These are phyloP conservation scores for Pseudoneurospora amorphoporcata DNA, from an alignment of 495 filamentous ascomycete species.

Conservation along the genomic window DNA sequence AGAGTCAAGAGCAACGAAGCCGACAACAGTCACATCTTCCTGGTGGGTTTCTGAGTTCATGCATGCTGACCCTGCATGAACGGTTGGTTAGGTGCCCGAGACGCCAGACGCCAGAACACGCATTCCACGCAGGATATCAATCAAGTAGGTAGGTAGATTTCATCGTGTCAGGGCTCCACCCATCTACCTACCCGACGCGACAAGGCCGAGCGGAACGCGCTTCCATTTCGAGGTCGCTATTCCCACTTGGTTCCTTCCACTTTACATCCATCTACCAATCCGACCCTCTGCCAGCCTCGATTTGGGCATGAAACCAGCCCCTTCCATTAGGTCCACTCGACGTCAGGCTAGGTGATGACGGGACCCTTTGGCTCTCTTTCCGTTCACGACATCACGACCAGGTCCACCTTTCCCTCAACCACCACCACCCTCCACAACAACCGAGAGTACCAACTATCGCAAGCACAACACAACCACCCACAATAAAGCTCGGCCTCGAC, in stretches of 20 bases:
- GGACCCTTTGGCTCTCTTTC: constrained; percentile 1
- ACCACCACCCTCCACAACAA: background rate
- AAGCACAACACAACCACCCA: background rate
- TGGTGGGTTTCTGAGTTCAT: background rate
- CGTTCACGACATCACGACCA: background rate
- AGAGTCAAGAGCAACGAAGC: background rate
- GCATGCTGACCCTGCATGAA: background rate
- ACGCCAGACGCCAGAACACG: background rate
- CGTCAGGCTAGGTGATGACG: constrained; percentile 5
- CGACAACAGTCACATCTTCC: background rate
- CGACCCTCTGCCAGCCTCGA: constrained; percentile 13
- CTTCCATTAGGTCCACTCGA: constrained; percentile 16
- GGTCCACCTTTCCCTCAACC: background rate
- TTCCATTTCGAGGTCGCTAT: background rate
- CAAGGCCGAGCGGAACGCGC: background rate
- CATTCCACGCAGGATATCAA: background rate
- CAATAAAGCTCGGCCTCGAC: background rate
- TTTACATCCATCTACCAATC: background rate
- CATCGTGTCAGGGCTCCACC: background rate
- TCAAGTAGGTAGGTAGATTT: background rate
- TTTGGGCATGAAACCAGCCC: constrained; percentile 23
- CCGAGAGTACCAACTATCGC: background rate
- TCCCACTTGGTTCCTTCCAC: background rate
- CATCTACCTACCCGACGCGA: background rate
- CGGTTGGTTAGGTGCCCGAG: background rate